A percentile compares a stretch with the other conserved stretches of the same genome.
These are phyloP conservation scores for Aspergillus nomiae DNA, from an alignment of 2,329 filamentous ascomycete species.

Conservation along the genomic window DNA sequence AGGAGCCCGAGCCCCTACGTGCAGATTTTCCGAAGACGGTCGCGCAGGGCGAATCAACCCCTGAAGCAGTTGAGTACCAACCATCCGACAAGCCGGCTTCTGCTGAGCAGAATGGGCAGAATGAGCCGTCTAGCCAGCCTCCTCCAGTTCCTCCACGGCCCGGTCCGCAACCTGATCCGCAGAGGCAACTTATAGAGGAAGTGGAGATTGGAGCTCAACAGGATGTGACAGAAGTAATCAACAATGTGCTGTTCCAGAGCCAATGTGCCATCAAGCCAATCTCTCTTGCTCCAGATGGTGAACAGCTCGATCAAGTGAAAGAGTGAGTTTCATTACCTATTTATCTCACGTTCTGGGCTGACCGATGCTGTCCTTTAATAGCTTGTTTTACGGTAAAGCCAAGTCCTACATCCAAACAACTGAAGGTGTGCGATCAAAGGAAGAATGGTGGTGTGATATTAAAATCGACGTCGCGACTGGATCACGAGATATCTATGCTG, in stretches of 20 bases:
- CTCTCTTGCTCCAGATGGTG: constrained; percentile 66
- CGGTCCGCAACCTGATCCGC: constrained; percentile 33
- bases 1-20: constrained; percentile 40
- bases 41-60: constrained; percentile 20
- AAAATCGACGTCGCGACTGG: constrained; percentile 61
- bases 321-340: constrained; percentile 45
- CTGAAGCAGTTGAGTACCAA: constrained; percentile 11
- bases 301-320: constrained; percentile 81
- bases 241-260: constrained; percentile 86
- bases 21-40: constrained; percentile 24
- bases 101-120: constrained; percentile 23
- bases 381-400: constrained; percentile 54
- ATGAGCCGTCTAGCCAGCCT: constrained; percentile 48
- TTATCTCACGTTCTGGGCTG: constrained; percentile 7
- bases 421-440: constrained; percentile 50
- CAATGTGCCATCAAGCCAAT: constrained; percentile 80
- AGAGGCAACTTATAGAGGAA: constrained; percentile 47
- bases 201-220: constrained; percentile 73
- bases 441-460: constrained; percentile 64
- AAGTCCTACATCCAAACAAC: constrained; percentile 50
- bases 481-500: constrained; percentile 73
- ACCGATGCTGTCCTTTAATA: constrained; percentile 26
- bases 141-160: constrained; percentile 63
- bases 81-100: constrained; percentile 10
- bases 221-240: constrained; percentile 94